Base-by-base conservation (phyloP, 176 grass and related monocot species). In the Ampelocalamus luodianensis region DNA sequence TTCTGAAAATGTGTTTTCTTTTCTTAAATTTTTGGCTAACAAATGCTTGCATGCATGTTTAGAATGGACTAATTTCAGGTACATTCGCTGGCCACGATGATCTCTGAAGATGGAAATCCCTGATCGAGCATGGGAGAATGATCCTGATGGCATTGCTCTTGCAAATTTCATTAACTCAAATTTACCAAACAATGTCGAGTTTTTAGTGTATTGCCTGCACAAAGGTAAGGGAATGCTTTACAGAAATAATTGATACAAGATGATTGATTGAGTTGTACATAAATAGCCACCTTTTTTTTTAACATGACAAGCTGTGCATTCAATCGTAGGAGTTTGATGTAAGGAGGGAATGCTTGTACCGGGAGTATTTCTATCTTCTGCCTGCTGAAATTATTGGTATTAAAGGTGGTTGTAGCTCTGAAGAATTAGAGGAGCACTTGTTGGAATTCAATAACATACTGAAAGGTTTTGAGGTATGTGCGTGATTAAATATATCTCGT, bases 91-190 rank as follows among this genome's bases (percentile, higher is more conserved):
- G 86, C 93, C 55, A 99, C 91, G 13, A 94, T 93, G 88, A 94
- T 99, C 58, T 92, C 71, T 96, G 71, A 99, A 99, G 88, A 96
- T 99, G 96, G 93, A 99, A 69, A 96, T 99, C 27, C 96, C 96
- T 90, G 88, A 90, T 66, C 71, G 82, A 84, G 96, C 91, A 42
- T 96, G 91, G 96, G 67, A 90, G 38, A 72, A 90, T 3, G 93
- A 99, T 85, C 85, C 82, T 86, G 44, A 83, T 80, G 96, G 90
- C 44, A 96, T 92, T 83, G 26, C 48, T 82, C 93, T 94, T 87
- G 88, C 86, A n/a, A 90, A 95, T 71, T 89, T 76, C 74, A 90
- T 99, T 45, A 99, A 99, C 87, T 99, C 93, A 82, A 90, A 99
- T 88, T 83, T 99, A 58, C 96, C 93, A 0, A 81, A 66, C 42